Evolutionary conservation across 2,329 filamentous ascomycete genomes (phyloP).

Genomic region (Xylariaceae sp.): DNA sequence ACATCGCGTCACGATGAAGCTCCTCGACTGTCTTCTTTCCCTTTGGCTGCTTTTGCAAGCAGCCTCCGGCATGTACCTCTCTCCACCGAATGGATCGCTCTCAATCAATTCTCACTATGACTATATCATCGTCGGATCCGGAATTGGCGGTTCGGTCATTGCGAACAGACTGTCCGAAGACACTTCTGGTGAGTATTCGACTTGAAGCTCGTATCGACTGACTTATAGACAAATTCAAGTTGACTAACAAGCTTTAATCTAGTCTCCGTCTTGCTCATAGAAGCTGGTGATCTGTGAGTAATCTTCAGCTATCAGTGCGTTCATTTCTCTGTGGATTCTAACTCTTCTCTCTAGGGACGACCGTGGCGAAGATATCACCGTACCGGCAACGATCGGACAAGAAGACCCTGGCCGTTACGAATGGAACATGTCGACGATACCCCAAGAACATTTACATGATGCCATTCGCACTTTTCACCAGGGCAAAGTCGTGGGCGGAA

Average conservation of each 20-base stretch:
- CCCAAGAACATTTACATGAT: constrained; percentile 32
- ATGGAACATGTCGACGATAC: constrained; percentile 28
- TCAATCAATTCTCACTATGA: constrained; percentile 20
- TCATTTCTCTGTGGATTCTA: constrained; percentile 3
- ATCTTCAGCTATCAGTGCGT: not conserved
- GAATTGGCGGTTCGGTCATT: constrained; percentile 25
- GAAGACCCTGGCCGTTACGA: constrained; percentile 26
- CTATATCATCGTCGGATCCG: constrained; percentile 26
- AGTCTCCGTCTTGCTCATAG: constrained; percentile 27
- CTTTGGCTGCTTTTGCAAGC: constrained; percentile 11
- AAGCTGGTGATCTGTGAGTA: constrained; percentile 27
- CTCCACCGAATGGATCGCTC: constrained; percentile 10
- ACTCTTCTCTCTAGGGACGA: constrained; percentile 21
- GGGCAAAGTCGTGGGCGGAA: constrained; percentile 38
- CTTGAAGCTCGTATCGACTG: not conserved
- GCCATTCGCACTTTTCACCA: constrained; percentile 33
- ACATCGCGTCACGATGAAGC: no score
- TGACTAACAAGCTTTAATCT: constrained; percentile 9
- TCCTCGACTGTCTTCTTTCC: not conserved
- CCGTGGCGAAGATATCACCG: constrained; percentile 22
- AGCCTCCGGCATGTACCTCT: constrained; percentile 11
- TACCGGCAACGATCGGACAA: constrained; percentile 23
- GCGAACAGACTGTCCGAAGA: constrained; percentile 26
- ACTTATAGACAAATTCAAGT: no score
- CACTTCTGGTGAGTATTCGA: constrained; percentile 13